Base-by-base conservation (phyloP, 306 rosid genomes). In the Sicyos edulis region DNA sequence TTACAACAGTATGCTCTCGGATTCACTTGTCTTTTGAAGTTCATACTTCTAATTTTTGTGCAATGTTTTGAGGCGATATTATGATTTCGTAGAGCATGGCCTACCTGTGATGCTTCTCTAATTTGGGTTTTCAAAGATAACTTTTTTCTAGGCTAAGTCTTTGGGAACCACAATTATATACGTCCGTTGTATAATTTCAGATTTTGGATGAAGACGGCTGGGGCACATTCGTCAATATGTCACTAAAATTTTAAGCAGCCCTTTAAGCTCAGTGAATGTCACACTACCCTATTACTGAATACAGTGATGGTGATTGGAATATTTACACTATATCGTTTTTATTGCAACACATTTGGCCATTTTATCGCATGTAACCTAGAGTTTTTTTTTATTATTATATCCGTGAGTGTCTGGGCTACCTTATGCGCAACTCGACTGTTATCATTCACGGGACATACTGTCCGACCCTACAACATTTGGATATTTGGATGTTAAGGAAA, bases 1-100 rank as follows among this genome's bases (percentile, higher is more conserved):
- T 72, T 95, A 88, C 68, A 96, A 95, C 76, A 81, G 99, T 95
- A 89, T 76, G 97, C 83, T 61, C 55, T 71, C 77, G 16, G 71
- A 73, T 74, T 57, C 63, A 54, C 45, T 16, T 71, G 51, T 29
- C 10, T 45, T 71, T 2, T 54, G 34, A 1, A 63, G 75, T 66
- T 42, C 52, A 37, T 78, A 45, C 66, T 63, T 17, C 29, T 1
- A 13, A 50, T 10, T 44, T 42, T 7, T 73, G 10, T 44, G 29
- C 29, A 26, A 26, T 26, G 29, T 26, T 26, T 26, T 26, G 29
- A 26, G 1, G 29, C 1, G 29, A 26, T 26, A 26, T 26, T 26
- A 26, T 26, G 29, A 26, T 1, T 26, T 26, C 3, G 3, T 26
- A 26, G 34, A 20, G 68, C 7, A 10, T 37, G 4, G 42, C 42